Evolutionary conservation across 306 rosid species (phyloP).

Genomic region (Betula pendula): DNA sequence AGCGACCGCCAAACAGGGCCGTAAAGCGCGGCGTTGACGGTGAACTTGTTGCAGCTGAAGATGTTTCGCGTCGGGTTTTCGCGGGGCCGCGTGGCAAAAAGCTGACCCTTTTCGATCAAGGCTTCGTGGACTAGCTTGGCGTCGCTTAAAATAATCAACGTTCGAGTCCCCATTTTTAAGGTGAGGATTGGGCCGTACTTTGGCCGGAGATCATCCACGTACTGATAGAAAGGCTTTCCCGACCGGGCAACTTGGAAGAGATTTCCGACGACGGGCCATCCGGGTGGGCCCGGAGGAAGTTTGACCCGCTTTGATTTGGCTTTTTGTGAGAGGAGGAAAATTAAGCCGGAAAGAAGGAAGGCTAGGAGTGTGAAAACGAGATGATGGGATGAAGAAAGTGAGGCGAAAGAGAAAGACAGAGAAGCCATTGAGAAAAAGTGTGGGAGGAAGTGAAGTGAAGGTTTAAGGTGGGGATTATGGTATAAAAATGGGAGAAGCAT

Average conservation of each 20-base stretch:
- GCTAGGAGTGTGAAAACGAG: conserved; percentile 54
- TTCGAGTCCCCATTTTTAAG: conserved; percentile 78
- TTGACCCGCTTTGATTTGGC: conserved; percentile 42
- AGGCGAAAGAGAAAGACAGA: conserved; percentile 17
- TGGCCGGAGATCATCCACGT: conserved; percentile 32
- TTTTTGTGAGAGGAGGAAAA: conserved; percentile 49
- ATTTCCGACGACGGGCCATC: conserved; percentile 94
- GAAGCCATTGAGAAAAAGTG: conserved; percentile 39
- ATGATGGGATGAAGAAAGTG: conserved; percentile 45
- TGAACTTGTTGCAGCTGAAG: conserved; percentile 80
- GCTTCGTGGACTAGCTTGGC: conserved; percentile 73
- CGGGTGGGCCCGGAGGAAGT: conserved; percentile 92
- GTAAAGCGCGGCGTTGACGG: conserved; percentile 76
- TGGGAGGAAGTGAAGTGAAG: conserved; percentile 5
- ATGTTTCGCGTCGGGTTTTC: conserved; percentile 84
- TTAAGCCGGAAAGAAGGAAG: conserved; percentile 45
- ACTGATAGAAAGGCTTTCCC: conserved; percentile 68
- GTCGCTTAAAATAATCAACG: conserved; percentile 63
- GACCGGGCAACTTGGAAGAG: conserved; percentile 77
- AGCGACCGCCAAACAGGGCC: conserved; percentile 85
- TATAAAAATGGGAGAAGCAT: conserved; percentile 52
- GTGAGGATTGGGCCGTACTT: conserved; percentile 77
- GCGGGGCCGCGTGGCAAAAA: conserved; percentile 60
- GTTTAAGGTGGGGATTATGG: conserved; percentile 8
- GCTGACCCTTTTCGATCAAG: conserved; percentile 59